Percentiles rank a stretch among this genome's conserved stretches.
phyloP scores from a whole-genome alignment of 2,329 filamentous ascomycete genomes.

The Chaetomium olivaceum region DNA sequence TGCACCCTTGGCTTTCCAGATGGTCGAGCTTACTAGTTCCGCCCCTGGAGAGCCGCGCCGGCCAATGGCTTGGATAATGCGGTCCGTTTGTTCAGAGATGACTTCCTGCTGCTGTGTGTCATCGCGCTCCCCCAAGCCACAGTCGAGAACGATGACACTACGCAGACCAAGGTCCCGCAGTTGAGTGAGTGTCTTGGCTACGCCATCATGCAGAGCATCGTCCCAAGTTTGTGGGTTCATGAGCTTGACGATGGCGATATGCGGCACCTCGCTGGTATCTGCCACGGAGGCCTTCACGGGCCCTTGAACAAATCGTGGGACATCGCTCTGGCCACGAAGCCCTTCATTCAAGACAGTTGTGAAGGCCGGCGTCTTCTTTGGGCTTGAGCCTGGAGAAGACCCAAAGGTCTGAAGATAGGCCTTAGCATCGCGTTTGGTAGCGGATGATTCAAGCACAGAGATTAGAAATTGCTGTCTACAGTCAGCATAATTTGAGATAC shows the following conservation, averaged over 20 bases:
- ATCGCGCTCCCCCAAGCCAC: conserved; percentile 47
- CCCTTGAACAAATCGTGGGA: conserved; percentile 43
- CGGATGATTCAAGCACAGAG: conserved; percentile 81
- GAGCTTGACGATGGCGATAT: conserved; percentile 85
- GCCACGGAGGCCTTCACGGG: conserved; percentile 30
- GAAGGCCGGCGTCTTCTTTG: conserved; percentile 38
- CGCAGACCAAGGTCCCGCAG: conserved; percentile 78
- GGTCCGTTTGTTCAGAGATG: conserved; percentile 65
- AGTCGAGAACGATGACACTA: conserved; percentile 82
- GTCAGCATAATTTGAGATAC: conserved; percentile 18
- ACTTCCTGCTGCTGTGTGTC: conserved; percentile 44
- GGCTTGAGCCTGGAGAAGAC: conserved; percentile 36
- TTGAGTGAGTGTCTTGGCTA: conserved; percentile 82
- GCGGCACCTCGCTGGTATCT: conserved; percentile 49
- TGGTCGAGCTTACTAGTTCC: conserved; percentile 63
- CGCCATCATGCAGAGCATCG: conserved; percentile 67
- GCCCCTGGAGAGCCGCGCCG: conserved; percentile 67
- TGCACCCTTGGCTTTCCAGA: conserved; percentile 41
- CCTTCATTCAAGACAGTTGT: conserved; percentile 32
- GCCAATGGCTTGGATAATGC: conserved; percentile 75
- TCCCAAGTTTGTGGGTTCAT: conserved; percentile 70
- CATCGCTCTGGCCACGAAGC: conserved; percentile 37
- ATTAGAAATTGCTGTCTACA: conserved; percentile 70
- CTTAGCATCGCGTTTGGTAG: conserved; percentile 89
- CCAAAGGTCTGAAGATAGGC: conserved; percentile 88